These are phyloP conservation scores for Colletotrichum horii DNA, from an alignment of 2,329 filamentous ascomycete species.

Conservation along the genomic window DNA sequence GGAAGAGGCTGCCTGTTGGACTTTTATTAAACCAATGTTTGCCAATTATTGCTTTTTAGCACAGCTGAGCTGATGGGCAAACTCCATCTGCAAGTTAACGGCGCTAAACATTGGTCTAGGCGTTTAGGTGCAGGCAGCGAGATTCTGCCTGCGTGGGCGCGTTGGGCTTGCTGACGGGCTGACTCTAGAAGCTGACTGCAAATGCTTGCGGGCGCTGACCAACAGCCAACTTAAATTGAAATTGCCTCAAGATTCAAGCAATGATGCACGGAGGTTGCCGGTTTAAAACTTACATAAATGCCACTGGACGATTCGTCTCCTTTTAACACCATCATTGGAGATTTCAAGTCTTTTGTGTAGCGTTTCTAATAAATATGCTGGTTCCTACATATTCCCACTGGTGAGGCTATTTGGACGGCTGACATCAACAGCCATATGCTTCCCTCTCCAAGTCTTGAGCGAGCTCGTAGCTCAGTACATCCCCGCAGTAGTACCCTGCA, in stretches of 20 bases:
- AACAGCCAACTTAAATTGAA: neutral
- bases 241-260: neutral
- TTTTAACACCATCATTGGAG: neutral
- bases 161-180: neutral
- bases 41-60: neutral
- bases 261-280: neutral
- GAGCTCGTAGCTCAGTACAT: neutral
- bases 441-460: neutral
- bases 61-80: neutral
- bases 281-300: neutral
- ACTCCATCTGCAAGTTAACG: neutral
- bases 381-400: neutral
- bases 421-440: neutral
- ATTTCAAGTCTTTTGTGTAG: neutral
- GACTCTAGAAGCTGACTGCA: neutral
- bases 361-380: neutral
- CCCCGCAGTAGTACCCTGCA: neutral
- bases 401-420: neutral
- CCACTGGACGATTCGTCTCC: neutral
- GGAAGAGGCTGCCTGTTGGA: neutral
- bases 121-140: neutral
- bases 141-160: neutral
- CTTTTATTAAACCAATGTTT: fast-evolving
- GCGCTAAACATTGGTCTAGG: neutral
- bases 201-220: neutral